These are phyloP conservation scores for Ophiocordyceps polyrhachis-furcata DNA, from an alignment of 2,329 filamentous ascomycete species.

Conservation along the genomic window DNA sequence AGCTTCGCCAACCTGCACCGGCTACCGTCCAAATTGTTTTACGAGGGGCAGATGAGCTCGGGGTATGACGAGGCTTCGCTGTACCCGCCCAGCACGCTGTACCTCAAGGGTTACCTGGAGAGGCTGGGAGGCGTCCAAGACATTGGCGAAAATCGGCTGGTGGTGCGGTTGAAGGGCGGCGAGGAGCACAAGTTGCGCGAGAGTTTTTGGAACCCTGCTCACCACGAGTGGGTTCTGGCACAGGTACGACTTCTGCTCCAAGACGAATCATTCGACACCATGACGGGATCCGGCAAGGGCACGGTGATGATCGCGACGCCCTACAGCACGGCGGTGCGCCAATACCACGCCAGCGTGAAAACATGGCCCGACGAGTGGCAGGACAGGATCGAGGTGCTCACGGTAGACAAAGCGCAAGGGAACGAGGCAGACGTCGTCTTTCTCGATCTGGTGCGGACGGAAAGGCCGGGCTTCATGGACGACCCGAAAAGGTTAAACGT, in stretches of 20 bases:
- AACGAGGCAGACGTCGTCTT: slow-evolving; percentile 29
- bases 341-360: slow-evolving; percentile 15
- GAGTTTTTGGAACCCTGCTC: slow-evolving; percentile 22
- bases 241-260: slow-evolving; percentile 13
- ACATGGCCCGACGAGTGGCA: slow-evolving; percentile 10
- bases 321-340: slow-evolving; percentile 18
- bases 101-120: slow-evolving; percentile 14
- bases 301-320: slow-evolving; percentile 25
- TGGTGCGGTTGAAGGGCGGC: slow-evolving; percentile 13
- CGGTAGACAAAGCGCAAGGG: slow-evolving; percentile 25
- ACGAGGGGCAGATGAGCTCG: slow-evolving; percentile 18
- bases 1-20: slow-evolving; percentile 19
- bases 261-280: slow-evolving; percentile 13
- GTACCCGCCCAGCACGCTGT: slow-evolving; percentile 10
- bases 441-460: slow-evolving; percentile 25
- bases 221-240: slow-evolving; percentile 18
- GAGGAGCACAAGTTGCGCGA: slow-evolving; percentile 9
- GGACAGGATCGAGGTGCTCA: slow-evolving; percentile 19
- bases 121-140: slow-evolving; percentile 5
- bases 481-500: slow-evolving; percentile 26
- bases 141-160: slow-evolving; percentile 16
- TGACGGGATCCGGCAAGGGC: slow-evolving; percentile 9
- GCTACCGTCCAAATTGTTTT: slow-evolving; percentile 23
- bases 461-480: slow-evolving; percentile 20
- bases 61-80: slow-evolving; percentile 6